A percentile compares a stretch with the other conserved stretches of the same genome.
Conservation (phyloP, 1,284 basidiomycete species). For the Neonothopanus nambi region DNA sequence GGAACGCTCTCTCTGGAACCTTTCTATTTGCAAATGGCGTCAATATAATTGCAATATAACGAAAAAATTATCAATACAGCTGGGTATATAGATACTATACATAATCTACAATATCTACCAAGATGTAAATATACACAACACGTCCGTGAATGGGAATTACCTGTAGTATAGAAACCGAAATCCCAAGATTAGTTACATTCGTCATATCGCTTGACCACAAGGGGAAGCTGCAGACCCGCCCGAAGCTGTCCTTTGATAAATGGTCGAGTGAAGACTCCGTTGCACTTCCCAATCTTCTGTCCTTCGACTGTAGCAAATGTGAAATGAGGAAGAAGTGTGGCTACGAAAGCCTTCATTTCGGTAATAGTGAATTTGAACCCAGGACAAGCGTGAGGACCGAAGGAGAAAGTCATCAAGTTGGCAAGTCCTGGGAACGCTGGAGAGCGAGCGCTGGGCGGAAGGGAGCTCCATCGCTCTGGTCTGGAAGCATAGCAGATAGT, state of each 20-base stretch:
- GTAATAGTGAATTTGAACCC: constrained; percentile 46
- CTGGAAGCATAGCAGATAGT: constrained; percentile 28
- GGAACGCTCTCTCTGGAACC: too few species aligned
- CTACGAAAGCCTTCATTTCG: constrained; percentile 52
- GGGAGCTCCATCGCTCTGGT: constrained; percentile 51
- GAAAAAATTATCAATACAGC: not conserved
- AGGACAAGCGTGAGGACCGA: constrained; percentile 50
- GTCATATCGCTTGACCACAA: constrained; percentile 33
- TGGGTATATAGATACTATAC: not conserved
- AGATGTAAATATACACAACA: constrained; percentile 3
- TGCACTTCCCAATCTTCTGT: constrained; percentile 43
- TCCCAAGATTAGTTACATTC: not conserved
- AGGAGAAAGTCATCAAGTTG: constrained; percentile 55
- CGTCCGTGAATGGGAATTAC: not conserved
- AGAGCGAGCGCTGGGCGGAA: constrained; percentile 35
- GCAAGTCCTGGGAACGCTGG: constrained; percentile 44
- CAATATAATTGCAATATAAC: not conserved
- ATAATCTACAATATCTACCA: not conserved
- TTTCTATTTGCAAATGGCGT: not conserved
- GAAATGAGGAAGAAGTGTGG: constrained; percentile 43
- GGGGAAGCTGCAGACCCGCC: constrained; percentile 39
- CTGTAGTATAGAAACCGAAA: not conserved
- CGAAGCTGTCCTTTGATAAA: constrained; percentile 41
- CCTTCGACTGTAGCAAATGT: constrained; percentile 41
- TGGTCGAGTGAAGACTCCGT: constrained; percentile 47